phyloP scores from a whole-genome alignment of 2,329 filamentous ascomycete species.

The Claviceps sp. region DNA sequence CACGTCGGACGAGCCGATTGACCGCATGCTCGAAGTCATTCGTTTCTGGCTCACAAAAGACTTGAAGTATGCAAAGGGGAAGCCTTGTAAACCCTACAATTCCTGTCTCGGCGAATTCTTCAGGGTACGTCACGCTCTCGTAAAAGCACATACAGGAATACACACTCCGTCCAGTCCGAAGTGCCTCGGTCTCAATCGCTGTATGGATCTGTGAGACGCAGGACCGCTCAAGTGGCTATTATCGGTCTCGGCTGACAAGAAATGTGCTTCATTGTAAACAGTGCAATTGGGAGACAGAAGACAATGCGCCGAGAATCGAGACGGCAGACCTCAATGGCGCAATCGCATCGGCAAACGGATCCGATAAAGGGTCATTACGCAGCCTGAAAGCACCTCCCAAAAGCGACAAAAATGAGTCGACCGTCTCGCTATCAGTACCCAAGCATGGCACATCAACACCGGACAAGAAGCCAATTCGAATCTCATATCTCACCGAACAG shows the following conservation, averaged over 20 bases:
- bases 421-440: conserved; percentile 36
- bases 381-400: conserved; percentile 33
- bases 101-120: conserved; percentile 96
- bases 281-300: conserved; percentile 92
- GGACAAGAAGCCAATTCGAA: conserved; percentile 47
- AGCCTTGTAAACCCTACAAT: conserved; percentile 98
- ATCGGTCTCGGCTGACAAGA: conserved; percentile 1
- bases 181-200: conserved; percentile 7
- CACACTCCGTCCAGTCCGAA: no score
- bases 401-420: conserved; percentile 32
- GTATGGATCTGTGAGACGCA: background rate
- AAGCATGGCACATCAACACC: conserved; percentile 27
- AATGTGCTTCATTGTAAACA: conserved; percentile 22
- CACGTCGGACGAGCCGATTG: conserved; percentile 79
- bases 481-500: conserved; percentile 94
- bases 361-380: conserved; percentile 29
- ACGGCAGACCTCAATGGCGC: conserved; percentile 28
- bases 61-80: conserved; percentile 95
- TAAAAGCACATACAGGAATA: background rate
- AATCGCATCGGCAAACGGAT: conserved; percentile 16
- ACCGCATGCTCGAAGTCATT: conserved; percentile 87
- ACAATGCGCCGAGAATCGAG: conserved; percentile 55
- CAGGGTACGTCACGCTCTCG: conserved; percentile 43
- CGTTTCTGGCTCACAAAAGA: conserved; percentile 99
- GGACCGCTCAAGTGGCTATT: background rate